Evolutionary conservation across 2,329 filamentous ascomycete genomes (phyloP).

Genomic region (Monosporascus sp.): DNA sequence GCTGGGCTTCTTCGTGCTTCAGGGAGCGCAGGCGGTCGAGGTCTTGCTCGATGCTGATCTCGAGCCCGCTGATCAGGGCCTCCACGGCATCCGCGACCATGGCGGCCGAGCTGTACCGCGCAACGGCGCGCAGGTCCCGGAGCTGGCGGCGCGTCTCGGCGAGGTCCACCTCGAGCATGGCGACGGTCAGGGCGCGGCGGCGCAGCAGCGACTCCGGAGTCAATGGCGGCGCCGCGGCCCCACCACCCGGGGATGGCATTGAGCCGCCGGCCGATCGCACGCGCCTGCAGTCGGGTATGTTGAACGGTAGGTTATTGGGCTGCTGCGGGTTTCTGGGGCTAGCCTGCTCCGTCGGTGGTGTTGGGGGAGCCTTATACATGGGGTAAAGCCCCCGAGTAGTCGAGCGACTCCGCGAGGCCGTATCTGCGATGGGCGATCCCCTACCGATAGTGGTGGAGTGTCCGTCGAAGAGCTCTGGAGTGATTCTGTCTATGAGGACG

Average conservation of each 20-base stretch:
- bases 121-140: not conserved
- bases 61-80: not conserved
- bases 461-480: not conserved
- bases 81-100: not conserved
- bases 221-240: not conserved
- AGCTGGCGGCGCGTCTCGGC: not conserved
- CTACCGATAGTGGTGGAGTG: too few species aligned
- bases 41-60: not conserved
- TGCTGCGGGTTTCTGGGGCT: too few species aligned
- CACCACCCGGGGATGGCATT: not conserved
- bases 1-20: not conserved
- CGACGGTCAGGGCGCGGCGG: not conserved
- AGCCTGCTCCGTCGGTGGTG: too few species aligned
- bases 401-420: not conserved
- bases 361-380: too few species aligned
- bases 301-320: too few species aligned
- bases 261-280: too few species aligned
- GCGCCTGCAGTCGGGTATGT: too few species aligned
- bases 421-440: not conserved
- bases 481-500: not conserved
- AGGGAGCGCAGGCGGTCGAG: not conserved
- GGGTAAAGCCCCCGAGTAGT: too few species aligned
- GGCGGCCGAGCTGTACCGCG: not conserved
- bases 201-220: not conserved
- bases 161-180: not conserved